Conservation (phyloP, 192 early-diverging fungal genomes). For the Umbelopsis vinacea region DNA sequence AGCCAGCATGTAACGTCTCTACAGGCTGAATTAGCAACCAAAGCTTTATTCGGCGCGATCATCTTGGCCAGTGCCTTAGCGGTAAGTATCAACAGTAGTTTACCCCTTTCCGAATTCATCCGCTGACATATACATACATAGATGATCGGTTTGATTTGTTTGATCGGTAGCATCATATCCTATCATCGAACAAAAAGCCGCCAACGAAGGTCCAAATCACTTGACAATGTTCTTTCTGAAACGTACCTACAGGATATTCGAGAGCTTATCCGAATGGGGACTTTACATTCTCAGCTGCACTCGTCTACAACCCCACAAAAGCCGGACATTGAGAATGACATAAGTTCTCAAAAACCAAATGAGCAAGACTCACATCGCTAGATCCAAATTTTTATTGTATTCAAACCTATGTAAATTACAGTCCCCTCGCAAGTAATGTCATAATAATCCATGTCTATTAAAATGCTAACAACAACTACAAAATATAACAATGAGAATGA, state of each 20-base stretch:
- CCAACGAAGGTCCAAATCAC: neutral
- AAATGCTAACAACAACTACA: neutral
- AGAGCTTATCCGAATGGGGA: neutral
- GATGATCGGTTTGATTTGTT: neutral
- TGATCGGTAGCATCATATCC: neutral
- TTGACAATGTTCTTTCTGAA: neutral
- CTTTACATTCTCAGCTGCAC: neutral
- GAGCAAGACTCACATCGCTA: neutral
- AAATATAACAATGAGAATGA: neutral
- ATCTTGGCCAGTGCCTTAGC: neutral
- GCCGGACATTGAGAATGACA: slow-evolving; percentile 3
- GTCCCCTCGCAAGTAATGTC: neutral
- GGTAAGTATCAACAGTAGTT: neutral
- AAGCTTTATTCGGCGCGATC: neutral
- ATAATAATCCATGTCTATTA: neutral
- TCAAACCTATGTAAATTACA: neutral
- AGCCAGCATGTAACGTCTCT: neutral
- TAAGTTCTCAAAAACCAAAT: neutral
- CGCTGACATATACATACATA: neutral
- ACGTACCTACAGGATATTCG: neutral
- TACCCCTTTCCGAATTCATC: too few species aligned
- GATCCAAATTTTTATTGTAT: neutral
- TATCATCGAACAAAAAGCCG: neutral
- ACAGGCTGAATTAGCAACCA: neutral
- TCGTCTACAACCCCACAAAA: neutral